Base-by-base conservation (phyloP, 2,329 filamentous ascomycete genomes). In the Epichloe hybrida region DNA sequence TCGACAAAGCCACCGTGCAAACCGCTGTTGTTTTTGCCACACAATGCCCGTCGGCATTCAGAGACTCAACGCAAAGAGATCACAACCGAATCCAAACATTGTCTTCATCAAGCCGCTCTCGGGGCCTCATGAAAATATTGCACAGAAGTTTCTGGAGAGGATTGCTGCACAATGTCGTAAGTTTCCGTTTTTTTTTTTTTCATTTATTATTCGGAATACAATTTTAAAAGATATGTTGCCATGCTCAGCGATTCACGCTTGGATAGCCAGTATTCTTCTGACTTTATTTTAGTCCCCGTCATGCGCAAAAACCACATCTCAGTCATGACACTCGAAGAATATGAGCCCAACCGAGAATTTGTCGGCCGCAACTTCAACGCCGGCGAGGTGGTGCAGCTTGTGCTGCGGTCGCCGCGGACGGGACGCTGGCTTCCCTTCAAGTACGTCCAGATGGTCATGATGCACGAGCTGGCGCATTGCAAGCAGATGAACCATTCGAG, bases 401-500 rank as follows among this genome's bases (percentile, higher is more conserved):
- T 95, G 1, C 75, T 95, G 27, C 84, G 83, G 58, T 80, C 85
- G 0, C 76, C 74, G 0, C 71, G 69, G 4, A 77, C 75, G 0
- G 79, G 79, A 27, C 76, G 71, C 52, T 95, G 88, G 88, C 71
- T 95, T 21, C 85, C 86, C 0, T 89, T 93, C 61, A 74, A 80
- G 54, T 88, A 89, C 61, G 86, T 94, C 15, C 86, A 93, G 66
- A 91, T 93, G 86, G 87, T 94, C 57, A 94, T 95, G 88, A 90
- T 94, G 80, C 88, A 95, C 64, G 87, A 93, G 71, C 72, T 94
- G 34, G 88, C 88, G 3, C 88, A 94, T 65, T 90, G 86, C 73
- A 85, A 87, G 65, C 84, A 95, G 63, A 95, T 95, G 89, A 94
- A 95, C 64, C 88, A 95, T 63, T 84, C 81, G 2, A 76, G 79